phyloP scores from a whole-genome alignment of 192 early-diverging fungal genomes.

The Backusella morwellensis region DNA sequence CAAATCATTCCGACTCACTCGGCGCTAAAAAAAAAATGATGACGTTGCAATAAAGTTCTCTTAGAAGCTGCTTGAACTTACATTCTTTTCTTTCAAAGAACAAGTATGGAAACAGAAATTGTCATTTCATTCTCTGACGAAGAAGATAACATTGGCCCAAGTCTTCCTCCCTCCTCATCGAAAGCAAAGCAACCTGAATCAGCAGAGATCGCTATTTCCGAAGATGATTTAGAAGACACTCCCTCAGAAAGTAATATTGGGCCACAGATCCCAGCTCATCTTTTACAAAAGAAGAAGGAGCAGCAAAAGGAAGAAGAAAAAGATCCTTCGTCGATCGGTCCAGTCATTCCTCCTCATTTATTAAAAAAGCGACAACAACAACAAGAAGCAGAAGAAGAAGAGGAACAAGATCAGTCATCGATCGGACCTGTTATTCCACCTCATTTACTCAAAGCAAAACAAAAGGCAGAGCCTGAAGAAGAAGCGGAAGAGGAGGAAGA shows the following conservation, averaged over 20 bases:
- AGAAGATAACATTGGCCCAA: background rate
- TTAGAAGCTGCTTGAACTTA: too few species aligned
- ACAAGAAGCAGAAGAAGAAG: background rate
- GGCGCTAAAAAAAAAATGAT: too few species aligned
- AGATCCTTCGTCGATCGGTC: background rate
- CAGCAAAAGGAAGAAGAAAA: background rate
- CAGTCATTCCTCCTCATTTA: conserved; percentile 8
- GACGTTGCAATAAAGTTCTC: too few species aligned
- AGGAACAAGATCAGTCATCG: background rate
- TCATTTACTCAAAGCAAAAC: conserved; percentile 8
- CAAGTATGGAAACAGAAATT: conserved; percentile 6
- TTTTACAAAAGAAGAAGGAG: conserved; percentile 5
- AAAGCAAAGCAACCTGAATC: background rate
- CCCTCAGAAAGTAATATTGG: conserved; percentile 3
- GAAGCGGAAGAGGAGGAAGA: background rate
- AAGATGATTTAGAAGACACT: background rate
- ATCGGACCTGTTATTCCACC: conserved; percentile 5
- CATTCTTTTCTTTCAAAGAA: too few species aligned
- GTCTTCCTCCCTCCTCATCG: background rate
- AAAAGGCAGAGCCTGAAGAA: background rate
- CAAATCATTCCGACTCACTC: too few species aligned
- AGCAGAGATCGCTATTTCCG: background rate
- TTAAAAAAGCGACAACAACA: background rate
- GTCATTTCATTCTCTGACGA: conserved; percentile 7
- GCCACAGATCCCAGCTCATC: conserved; percentile 10